Evolutionary conservation across 345 rosid genomes (phyloP).

Genomic region (Syzygium oleosum): DNA sequence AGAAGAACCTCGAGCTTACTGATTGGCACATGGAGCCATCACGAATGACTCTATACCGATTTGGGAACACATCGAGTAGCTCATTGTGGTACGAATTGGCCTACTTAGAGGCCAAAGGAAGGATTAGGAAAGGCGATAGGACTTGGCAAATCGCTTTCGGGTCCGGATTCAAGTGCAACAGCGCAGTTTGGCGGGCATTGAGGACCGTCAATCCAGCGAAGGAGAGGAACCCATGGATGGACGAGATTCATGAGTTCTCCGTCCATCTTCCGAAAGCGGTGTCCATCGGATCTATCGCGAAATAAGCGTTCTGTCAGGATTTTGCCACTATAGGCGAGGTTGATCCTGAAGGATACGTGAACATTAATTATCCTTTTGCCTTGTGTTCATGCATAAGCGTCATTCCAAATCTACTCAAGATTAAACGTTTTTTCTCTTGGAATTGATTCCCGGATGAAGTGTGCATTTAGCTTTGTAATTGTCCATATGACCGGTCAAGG

Average conservation of each 20-base stretch:
- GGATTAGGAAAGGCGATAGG: slow-evolving; percentile 52
- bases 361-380: not conserved
- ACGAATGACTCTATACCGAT: slow-evolving; percentile 62
- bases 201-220: slow-evolving; percentile 26
- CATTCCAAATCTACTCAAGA: not conserved
- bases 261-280: slow-evolving; percentile 14
- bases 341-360: not conserved
- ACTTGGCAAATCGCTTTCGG: slow-evolving; percentile 74
- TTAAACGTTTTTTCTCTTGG: no score
- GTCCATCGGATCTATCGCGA: not conserved
- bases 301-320: not conserved
- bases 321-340: not conserved
- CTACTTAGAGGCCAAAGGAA: slow-evolving; percentile 57
- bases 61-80: slow-evolving; percentile 69
- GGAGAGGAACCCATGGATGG: slow-evolving; percentile 52
- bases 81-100: slow-evolving; percentile 69
- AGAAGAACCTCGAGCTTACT: slow-evolving; percentile 45
- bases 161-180: slow-evolving; percentile 74
- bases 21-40: slow-evolving; percentile 83
- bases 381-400: not conserved
- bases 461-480: no score
- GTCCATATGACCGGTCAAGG: no score
- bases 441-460: no score
- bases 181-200: slow-evolving; percentile 46
- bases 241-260: slow-evolving; percentile 32